phyloP scores from a whole-genome alignment of 352 stramenopile genomes.

The Elongisporangium undulatum region DNA sequence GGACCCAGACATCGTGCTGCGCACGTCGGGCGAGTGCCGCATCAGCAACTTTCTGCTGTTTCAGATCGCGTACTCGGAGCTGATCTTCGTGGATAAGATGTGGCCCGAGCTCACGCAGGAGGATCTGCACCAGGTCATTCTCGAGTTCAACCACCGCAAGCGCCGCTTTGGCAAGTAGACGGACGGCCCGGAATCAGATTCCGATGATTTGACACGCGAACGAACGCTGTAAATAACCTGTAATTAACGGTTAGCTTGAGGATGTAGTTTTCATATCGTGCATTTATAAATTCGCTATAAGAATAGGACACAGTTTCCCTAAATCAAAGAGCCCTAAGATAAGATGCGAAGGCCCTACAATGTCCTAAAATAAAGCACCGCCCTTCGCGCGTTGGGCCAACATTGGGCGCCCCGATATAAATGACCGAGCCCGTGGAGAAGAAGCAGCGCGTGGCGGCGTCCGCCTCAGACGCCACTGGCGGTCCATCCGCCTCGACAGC shows the following conservation, averaged over 20 bases:
- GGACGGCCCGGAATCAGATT: background rate
- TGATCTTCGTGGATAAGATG: conserved; percentile 94
- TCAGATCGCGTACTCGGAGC: conserved; percentile 94
- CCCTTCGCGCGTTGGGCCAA: background rate
- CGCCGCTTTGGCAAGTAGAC: conserved; percentile 89
- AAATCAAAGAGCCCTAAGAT: background rate
- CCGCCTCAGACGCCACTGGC: conserved; percentile 1
- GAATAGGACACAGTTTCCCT: too few species aligned
- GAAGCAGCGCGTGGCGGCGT: conserved; percentile 18
- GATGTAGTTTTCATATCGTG: too few species aligned
- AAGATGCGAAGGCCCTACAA: background rate
- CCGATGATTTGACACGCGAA: too few species aligned
- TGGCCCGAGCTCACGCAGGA: conserved; percentile 92
- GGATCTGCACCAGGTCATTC: conserved; percentile 74
- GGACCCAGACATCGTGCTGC: conserved; percentile 93
- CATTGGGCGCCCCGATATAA: background rate
- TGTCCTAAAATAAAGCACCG: background rate
- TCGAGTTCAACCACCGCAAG: conserved; percentile 85
- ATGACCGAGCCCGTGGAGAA: conserved; percentile 1
- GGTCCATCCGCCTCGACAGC: conserved; percentile 1
- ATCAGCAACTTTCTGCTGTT: conserved; percentile 97
- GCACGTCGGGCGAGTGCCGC: conserved; percentile 93
- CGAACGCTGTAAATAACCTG: background rate
- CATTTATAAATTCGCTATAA: too few species aligned
- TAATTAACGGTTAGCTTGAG: background rate